Conservation (phyloP, 176 grass and related monocot species). For the Aegilops speltoides region DNA sequence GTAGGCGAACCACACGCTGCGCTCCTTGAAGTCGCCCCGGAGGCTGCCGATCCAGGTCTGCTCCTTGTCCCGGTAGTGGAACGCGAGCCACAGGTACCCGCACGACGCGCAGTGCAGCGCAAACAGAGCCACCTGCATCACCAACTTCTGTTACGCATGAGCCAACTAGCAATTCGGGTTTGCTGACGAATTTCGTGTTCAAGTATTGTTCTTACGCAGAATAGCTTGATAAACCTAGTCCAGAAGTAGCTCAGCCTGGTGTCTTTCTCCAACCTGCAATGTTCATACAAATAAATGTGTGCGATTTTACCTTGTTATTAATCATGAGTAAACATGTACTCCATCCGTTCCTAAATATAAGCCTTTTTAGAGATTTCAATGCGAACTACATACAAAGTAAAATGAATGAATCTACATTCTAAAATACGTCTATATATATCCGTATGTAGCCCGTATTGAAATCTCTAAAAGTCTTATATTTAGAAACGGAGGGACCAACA, state of each 20-base stretch:
- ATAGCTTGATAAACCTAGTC: constrained; percentile 52
- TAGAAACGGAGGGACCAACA: not conserved
- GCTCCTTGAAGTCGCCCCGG: constrained; percentile 12
- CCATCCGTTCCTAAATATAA: no score
- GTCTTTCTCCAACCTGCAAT: constrained; percentile 64
- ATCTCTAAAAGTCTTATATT: no score
- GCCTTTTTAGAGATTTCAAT: no score
- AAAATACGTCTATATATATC: no score
- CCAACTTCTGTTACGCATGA: not conserved
- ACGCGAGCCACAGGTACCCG: constrained; percentile 51
- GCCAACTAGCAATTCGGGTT: not conserved
- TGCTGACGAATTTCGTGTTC: not conserved
- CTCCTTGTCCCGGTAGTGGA: constrained; percentile 27
- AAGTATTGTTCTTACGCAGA: constrained; percentile 30
- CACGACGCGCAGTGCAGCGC: constrained; percentile 51
- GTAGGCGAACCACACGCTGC: constrained; percentile 61
- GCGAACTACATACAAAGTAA: no score
- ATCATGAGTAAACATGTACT: not conserved
- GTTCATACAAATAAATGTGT: not conserved
- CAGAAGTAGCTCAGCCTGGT: constrained; percentile 58
- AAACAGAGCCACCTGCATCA: constrained; percentile 49
- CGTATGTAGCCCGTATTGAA: no score
- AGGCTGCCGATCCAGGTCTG: constrained; percentile 58
- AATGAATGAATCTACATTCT: no score
- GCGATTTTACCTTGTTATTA: not conserved